Percentiles rank a stretch among this genome's conserved stretches.
phyloP scores from a whole-genome alignment of 495 filamentous ascomycete genomes.

The Geoglossum glabrum region DNA sequence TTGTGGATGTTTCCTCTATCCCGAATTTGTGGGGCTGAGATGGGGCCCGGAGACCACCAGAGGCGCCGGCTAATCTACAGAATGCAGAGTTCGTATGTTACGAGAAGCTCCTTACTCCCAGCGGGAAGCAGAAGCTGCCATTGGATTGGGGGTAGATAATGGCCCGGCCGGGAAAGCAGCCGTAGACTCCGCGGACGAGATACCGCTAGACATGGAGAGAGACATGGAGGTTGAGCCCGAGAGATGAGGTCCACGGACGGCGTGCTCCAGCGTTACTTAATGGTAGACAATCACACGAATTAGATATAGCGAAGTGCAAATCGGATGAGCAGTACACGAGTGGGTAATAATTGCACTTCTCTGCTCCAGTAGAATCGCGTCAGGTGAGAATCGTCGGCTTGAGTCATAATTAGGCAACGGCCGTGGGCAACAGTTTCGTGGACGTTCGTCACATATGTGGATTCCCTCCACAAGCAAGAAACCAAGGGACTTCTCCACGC shows the following conservation, averaged over 20 bases:
- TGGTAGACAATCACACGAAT: background rate
- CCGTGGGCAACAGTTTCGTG: background rate
- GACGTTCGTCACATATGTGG: too few relatives aligned
- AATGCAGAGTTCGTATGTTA: constrained; percentile 45
- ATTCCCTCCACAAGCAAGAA: background rate
- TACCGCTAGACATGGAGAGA: background rate
- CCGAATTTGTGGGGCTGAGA: too few relatives aligned
- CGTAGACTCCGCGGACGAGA: background rate
- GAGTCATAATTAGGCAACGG: background rate
- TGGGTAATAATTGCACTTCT: too few relatives aligned
- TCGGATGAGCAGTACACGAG: too few relatives aligned
- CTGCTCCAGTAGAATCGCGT: too few relatives aligned
- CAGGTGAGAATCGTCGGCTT: background rate
- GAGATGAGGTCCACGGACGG: background rate
- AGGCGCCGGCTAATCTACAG: background rate
- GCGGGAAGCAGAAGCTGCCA: constrained; percentile 63
- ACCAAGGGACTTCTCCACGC: too few relatives aligned
- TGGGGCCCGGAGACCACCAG: background rate
- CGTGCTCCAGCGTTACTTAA: background rate
- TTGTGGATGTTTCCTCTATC: constrained; percentile 5
- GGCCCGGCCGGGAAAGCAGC: constrained; percentile 12
- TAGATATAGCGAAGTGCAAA: too few relatives aligned
- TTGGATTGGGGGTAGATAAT: constrained; percentile 49
- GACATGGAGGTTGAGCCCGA: constrained; percentile 12
- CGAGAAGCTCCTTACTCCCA: constrained; percentile 70